Percentiles rank a stretch among this genome's conserved stretches.
Evolutionary conservation across 805 yeast species (phyloP).

Genomic region (Starmerella vitae): DNA sequence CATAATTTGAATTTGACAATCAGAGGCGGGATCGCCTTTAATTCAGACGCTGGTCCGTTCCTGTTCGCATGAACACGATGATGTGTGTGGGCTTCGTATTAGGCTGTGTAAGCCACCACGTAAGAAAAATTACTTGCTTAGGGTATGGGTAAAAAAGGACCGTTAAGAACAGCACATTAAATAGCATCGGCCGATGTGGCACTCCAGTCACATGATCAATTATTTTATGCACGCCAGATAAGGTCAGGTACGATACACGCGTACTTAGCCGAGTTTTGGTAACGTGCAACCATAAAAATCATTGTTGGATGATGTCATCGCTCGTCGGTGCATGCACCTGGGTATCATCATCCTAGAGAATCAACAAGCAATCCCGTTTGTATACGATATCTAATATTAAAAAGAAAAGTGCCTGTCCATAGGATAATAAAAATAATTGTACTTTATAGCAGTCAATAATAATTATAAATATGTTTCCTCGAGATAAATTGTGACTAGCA

Average conservation of each 20-base stretch:
- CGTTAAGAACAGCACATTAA: background rate
- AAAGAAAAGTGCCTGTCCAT: too few species aligned
- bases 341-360: too few species aligned
- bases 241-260: background rate
- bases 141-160: background rate
- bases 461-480: too few species aligned
- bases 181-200: background rate
- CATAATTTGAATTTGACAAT: too few species aligned
- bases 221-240: background rate
- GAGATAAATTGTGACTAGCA: too few species aligned
- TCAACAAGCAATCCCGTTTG: too few species aligned
- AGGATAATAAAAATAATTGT: too few species aligned
- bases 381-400: too few species aligned
- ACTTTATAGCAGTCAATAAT: too few species aligned
- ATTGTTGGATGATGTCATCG: background rate
- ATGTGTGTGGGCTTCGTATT: background rate
- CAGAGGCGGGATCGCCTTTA: too few species aligned
- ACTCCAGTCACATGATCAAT: background rate
- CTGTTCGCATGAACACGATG: background rate
- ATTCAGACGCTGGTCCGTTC: too few species aligned
- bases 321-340: too few species aligned
- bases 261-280: background rate
- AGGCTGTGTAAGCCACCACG: background rate
- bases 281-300: background rate
- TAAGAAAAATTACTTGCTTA: background rate